Evolutionary conservation across 129 eudicot species (phyloP), one percentile per base, ranked within the genome.

Genomic region (Logfia minima): DNA sequence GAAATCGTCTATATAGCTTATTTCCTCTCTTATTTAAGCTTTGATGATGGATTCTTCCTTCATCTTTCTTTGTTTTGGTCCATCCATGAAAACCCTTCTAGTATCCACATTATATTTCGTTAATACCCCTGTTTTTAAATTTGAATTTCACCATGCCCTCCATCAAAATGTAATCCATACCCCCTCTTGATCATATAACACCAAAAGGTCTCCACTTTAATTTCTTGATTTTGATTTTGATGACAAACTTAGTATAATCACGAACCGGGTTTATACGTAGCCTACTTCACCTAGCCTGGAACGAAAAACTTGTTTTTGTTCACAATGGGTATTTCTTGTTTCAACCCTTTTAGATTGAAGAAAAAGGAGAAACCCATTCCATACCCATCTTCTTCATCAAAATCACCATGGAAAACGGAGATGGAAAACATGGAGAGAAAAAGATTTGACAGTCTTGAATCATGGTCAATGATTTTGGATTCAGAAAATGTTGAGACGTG

Each of bases 381-480:
- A 34, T 56, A 79, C 48, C 91, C 86, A 23, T 73, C 88, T 43
- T 78, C 93, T 6, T 71, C 93, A 8, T 83, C 92, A 2, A 91
- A 85, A 84, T 81, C 83, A 17, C 86, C 83, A 18, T 83, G 86
- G 90, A 90, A 86, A 43, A 59, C 26, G 4, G 93, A 91, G 35
- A 79, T 71, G 72, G 90, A 85, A 37, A 89, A 83, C 75, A 87
- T 91, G 93, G 97, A 94, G 70, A 86, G 87, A 82, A 94, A 85
- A 82, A 86, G 97, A 76, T 89, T 94, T 60, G 97, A 94, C 66
- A 94, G 99, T 70, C 84, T 91, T 66, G 99, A 91, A 58, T 94
- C 99, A 76, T 95, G 97, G 99, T 95, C 99, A 28, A 91, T 95
- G 99, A 95, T 91, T 19, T 73, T 95, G 82, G 99, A 95, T 41